Evolutionary conservation across 2,329 filamentous ascomycete genomes (phyloP).

Genomic region (Pestalotiopsis sp.): DNA sequence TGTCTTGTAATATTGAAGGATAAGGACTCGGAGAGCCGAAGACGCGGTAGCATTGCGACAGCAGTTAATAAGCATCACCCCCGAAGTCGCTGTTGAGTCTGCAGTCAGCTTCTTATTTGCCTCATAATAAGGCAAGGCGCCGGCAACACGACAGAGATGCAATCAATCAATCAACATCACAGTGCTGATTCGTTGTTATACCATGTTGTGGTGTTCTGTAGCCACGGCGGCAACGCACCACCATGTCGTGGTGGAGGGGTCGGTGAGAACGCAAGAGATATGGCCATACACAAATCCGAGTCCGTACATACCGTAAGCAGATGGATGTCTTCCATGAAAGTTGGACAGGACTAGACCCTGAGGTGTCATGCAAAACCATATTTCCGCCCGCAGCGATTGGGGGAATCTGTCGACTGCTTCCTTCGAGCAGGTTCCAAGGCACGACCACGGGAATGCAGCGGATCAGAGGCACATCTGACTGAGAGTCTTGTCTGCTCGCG

Average conservation of each 20-base stretch:
- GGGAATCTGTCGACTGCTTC: neutral
- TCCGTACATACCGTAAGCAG: neutral
- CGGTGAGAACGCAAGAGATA: neutral
- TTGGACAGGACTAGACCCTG: neutral
- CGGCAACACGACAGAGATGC: neutral
- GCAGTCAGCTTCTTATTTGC: neutral
- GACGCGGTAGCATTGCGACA: neutral
- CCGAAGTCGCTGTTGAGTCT: neutral
- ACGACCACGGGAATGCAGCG: neutral
- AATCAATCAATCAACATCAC: neutral
- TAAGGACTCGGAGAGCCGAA: neutral
- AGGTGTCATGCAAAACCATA: neutral
- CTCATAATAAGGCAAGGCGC: neutral
- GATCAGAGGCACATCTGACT: neutral
- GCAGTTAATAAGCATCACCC: neutral
- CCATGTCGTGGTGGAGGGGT: constrained; percentile 2
- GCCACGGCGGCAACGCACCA: neutral
- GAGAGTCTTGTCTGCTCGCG: neutral
- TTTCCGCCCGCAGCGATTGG: neutral
- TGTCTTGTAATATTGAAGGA: neutral
- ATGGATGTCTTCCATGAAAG: neutral
- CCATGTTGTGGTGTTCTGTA: neutral
- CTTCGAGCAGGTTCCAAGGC: neutral
- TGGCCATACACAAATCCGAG: neutral
- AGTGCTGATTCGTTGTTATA: neutral